phyloP scores from a whole-genome alignment of 306 rosid species.

The Luffa acutangula region DNA sequence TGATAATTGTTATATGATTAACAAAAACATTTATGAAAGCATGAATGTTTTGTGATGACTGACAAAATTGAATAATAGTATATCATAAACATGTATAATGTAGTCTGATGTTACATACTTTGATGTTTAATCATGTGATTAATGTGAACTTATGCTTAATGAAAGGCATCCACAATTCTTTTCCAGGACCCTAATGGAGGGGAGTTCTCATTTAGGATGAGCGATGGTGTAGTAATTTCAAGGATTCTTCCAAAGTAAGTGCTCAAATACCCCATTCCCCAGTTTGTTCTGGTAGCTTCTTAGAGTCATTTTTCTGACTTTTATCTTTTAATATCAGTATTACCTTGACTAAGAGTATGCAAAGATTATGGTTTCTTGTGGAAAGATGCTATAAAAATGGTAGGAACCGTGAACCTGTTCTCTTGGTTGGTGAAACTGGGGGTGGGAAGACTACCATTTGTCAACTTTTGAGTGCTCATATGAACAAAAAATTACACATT shows the following conservation, averaged over 20 bases:
- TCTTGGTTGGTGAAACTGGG: conserved; percentile 96
- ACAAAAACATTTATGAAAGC: background rate
- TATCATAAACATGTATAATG: background rate
- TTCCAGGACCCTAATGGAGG: conserved; percentile 27
- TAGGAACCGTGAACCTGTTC: conserved; percentile 68
- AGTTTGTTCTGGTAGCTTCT: background rate
- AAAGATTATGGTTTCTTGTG: conserved; percentile 67
- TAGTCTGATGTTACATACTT: background rate
- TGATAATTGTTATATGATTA: background rate
- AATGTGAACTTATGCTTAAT: background rate
- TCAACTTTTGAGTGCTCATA: conserved; percentile 58
- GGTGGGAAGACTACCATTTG: conserved; percentile 98
- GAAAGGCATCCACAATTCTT: background rate
- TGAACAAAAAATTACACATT: conserved; percentile 57
- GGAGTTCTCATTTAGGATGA: conserved; percentile 21
- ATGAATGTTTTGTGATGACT: background rate
- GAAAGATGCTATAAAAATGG: conserved; percentile 54
- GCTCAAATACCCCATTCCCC: background rate
- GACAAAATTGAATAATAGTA: background rate
- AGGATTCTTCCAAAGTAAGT: conserved; percentile 40
- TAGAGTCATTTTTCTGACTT: conserved; percentile 5
- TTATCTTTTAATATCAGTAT: conserved; percentile 37
- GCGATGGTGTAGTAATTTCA: conserved; percentile 21
- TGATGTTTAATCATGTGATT: conserved; percentile 1
- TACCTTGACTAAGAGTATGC: conserved; percentile 60